Base-by-base conservation (phyloP, 176 grass and related monocot genomes). In the Phyllostachys edulis region DNA sequence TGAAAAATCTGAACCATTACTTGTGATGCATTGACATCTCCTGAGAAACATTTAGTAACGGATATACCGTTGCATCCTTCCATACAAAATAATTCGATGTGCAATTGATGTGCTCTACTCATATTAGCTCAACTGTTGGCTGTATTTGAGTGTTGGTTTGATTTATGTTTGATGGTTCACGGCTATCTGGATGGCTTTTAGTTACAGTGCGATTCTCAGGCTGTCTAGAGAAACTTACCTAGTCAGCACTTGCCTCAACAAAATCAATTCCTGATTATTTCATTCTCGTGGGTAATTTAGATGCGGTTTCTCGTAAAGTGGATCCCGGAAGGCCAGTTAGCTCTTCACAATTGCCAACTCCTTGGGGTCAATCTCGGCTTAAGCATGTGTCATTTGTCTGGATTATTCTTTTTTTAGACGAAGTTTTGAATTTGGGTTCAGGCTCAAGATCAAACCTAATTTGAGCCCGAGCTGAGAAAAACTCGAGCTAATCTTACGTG, bases 1-100 rank as follows among this genome's bases (percentile, higher is more conserved):
- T 40, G 44, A 9, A 15, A 32, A 70, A 11, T 56, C 20, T 82
- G 78, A 71, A 71, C 44, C 78, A 71, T 80, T 59, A 71, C 12
- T 62, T 13, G 26, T 76, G 64, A 82, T 62, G 37, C 45, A 17
- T 46, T 44, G 61, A 11, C 60, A 55, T 84, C 82, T 42, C 50
- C 16, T 45, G 23, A 67, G 73, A 47, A 82, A 66, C 20, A 3
- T 18, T n/a, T 56, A 55, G 63, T 41, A 17, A 54, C 27, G 36
- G 69, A 68, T 72, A 26, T 27, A 15, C 16, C 39, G 23, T 39
- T 51, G 60, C 71, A 84, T 62, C 52, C 42, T 73, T 75, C 32
- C 10, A 60, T 84, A 51, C 5, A 46, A 65, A 84, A 84, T 66
- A 66, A 76, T 66, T 42, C 39, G 45, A 63, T 23, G 18, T 21